Base-by-base conservation (phyloP, 1,284 basidiomycete genomes). In the Leccinum pachyderme region DNA sequence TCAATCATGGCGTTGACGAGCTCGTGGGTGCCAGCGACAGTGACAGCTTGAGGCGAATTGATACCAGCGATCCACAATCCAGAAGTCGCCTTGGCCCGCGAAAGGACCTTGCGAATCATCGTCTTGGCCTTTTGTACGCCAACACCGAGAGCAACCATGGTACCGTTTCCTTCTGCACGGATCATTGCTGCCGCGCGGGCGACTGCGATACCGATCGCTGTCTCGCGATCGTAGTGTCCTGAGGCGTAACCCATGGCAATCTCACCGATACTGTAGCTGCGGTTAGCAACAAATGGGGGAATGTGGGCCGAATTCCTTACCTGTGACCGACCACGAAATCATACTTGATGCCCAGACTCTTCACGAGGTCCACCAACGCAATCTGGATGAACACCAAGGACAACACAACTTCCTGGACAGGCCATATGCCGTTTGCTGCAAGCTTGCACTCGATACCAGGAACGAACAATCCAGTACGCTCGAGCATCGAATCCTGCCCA, bases 231-330 rank as follows among this genome's bases (percentile, higher is more conserved):
- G 41, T 69, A 71, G 45, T 69, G 69, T 8, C 67, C 69, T 1
- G 69, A 69, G 32, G 67, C 68, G 15, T 69, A 70, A 31, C 69
- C 69, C 67, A 69, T 71, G 5, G 65, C 67, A 39, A 69, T 69
- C 47, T 69, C 69, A 27, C 68, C 70, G 25, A 70, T 72, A 58
- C 59, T 70, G 15, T 33, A 5, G 4, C 60, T 29, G 59, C 45
- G 11, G 31, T 39, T 13, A 41, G 27, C 13, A 49, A 6, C 1
- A 4, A 44, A 18, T 37, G 51, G 3, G 12, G 12, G 5, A 7
- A 33, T 4, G 35, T 12, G 2, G 9, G 6, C 18, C 18, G 9
- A 18, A 7, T n/a, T n/a, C 39, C 58, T 50, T 13, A 70, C 67
- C 67, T 69, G 55, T 69, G 67, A 25, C 70, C 70, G 32, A 72